Percentiles rank a stretch among this genome's conserved stretches.
These are phyloP conservation scores for Fistulina hepatica DNA, from an alignment of 1,284 basidiomycete species.

Conservation along the genomic window DNA sequence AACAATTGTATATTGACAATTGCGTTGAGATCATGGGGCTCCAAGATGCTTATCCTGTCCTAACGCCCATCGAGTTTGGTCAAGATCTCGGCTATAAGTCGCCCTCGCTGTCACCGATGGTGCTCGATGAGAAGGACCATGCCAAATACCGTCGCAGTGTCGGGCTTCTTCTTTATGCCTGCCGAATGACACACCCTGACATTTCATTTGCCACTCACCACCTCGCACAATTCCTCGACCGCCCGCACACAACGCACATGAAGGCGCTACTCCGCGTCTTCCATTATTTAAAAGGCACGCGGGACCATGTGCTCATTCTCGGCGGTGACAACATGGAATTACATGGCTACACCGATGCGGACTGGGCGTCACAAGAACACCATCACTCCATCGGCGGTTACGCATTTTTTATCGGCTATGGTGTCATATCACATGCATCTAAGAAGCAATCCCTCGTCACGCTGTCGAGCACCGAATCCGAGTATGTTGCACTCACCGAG, in stretches of 20 bases:
- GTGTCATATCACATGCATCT: constrained; percentile 25
- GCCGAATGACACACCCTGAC: too few relatives aligned
- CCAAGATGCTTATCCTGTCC: constrained; percentile 11
- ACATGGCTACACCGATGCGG: constrained; percentile 11
- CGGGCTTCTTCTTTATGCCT: constrained; percentile 30
- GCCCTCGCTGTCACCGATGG: neutral
- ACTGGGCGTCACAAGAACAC: constrained; percentile 6
- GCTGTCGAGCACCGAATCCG: constrained; percentile 8
- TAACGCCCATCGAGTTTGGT: constrained; percentile 15
- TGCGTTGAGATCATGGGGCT: too few relatives aligned
- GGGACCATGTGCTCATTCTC: too few relatives aligned
- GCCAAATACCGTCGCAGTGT: constrained; percentile 23
- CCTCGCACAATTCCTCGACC: too few relatives aligned
- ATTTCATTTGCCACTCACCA: too few relatives aligned
- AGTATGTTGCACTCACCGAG: constrained; percentile 7
- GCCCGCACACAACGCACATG: too few relatives aligned
- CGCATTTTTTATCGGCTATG: constrained; percentile 23
- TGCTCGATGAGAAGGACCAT: constrained; percentile 8
- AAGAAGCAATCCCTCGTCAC: constrained; percentile 13
- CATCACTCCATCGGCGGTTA: constrained; percentile 11
- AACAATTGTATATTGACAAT: too few relatives aligned
- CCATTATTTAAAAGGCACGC: too few relatives aligned
- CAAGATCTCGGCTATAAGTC: constrained; percentile 14
- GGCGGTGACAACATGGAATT: too few relatives aligned
- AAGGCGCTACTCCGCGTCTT: too few relatives aligned